Percentiles rank a stretch among this genome's conserved stretches.
phyloP scores from a whole-genome alignment of 306 rosid species.

The Quercus aquifolioides region DNA sequence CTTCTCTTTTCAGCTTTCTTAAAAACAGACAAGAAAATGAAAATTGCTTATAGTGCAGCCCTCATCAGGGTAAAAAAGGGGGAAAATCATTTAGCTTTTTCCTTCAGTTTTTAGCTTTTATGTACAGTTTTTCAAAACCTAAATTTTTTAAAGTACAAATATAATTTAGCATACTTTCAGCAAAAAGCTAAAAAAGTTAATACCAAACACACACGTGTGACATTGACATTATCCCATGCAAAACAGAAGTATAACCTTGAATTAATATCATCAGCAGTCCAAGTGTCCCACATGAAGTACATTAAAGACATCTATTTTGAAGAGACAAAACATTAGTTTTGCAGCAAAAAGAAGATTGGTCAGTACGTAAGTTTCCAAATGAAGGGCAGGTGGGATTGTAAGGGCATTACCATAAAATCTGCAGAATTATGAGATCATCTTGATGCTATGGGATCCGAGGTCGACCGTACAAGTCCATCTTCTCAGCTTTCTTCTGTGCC shows the following conservation, averaged over 20 bases:
- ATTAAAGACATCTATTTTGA: neutral
- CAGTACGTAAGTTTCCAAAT: neutral
- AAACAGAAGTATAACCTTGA: neutral
- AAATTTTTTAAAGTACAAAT: no score
- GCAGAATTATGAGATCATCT: neutral
- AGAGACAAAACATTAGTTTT: neutral
- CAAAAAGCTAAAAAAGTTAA: no score
- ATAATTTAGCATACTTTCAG: no score
- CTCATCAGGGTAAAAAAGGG: no score
- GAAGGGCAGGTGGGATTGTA: neutral
- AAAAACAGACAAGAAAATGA: no score
- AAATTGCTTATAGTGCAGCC: no score
- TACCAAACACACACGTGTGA: neutral
- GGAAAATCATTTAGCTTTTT: no score
- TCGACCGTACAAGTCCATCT: neutral
- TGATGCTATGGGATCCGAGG: slow-evolving; percentile 3
- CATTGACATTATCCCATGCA: neutral
- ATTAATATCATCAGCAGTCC: neutral
- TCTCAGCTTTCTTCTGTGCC: slow-evolving; percentile 28
- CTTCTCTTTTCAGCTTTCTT: no score
- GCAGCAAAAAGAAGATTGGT: neutral
- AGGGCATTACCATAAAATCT: neutral
- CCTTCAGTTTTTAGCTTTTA: no score
- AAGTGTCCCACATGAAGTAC: neutral
- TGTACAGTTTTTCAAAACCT: no score